phyloP scores from a whole-genome alignment of 805 yeast genomes.

The Candida caryicola region DNA sequence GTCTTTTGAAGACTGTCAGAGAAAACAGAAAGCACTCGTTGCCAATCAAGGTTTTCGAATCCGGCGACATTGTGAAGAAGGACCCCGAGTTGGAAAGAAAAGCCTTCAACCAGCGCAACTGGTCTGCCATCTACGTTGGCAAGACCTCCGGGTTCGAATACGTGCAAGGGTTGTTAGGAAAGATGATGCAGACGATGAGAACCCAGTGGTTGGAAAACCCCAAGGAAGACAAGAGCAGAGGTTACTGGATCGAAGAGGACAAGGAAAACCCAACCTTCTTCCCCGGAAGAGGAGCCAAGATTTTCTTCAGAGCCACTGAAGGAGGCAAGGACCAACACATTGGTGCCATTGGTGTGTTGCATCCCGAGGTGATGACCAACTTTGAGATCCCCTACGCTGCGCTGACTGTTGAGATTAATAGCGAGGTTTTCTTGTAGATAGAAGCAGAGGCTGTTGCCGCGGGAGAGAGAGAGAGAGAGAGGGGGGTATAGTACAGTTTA shows the following conservation, averaged over 20 bases:
- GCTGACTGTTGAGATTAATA: conserved; percentile 83
- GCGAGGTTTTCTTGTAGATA: conserved; percentile 74
- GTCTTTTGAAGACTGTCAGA: conserved; percentile 88
- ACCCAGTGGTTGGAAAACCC: conserved; percentile 73
- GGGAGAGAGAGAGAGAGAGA: too few species aligned
- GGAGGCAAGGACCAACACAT: conserved; percentile 56
- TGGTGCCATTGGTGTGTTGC: conserved; percentile 91
- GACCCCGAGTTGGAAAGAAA: conserved; percentile 78
- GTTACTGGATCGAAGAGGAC: conserved; percentile 83
- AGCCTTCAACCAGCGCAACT: conserved; percentile 88
- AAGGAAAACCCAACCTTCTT: conserved; percentile 68
- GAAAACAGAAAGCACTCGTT: conserved; percentile 95
- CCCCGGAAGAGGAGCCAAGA: conserved; percentile 96
- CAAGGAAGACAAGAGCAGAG: conserved; percentile 53
- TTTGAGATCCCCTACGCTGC: conserved; percentile 94
- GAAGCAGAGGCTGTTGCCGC: too few species aligned
- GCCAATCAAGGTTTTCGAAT: conserved; percentile 92
- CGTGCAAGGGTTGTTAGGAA: conserved; percentile 91
- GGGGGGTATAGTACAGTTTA: too few species aligned
- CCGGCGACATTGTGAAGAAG: conserved; percentile 91
- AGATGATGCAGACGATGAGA: conserved; percentile 94
- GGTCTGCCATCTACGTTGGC: conserved; percentile 93
- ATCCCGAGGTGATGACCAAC: conserved; percentile 83
- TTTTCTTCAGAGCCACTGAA: conserved; percentile 65
- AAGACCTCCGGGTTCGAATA: conserved; percentile 92